Evolutionary conservation across 106 monocot species (phyloP).

Genomic region (Chionographis japonica): DNA sequence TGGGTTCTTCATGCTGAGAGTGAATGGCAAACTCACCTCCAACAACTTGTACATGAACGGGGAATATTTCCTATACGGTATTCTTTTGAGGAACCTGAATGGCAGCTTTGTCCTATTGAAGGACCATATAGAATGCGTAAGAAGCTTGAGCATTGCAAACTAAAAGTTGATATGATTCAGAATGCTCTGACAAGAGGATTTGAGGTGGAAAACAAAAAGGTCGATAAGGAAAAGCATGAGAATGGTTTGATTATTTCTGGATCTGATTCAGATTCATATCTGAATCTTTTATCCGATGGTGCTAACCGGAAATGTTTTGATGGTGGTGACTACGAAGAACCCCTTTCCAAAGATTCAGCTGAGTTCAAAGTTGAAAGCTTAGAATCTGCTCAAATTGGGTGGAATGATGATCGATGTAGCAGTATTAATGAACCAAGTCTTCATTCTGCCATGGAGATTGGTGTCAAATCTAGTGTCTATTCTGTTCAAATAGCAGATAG

Average conservation of each 20-base stretch:
- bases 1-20: constrained; percentile 99
- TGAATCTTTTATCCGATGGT: constrained; percentile 49
- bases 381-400: constrained; percentile 38
- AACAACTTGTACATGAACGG: constrained; percentile 88
- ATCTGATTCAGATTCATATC: constrained; percentile 55
- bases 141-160: constrained; percentile 83
- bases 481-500: constrained; percentile 78
- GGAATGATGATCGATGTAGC: constrained; percentile 82
- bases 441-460: constrained; percentile 77
- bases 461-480: constrained; percentile 54
- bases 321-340: constrained; percentile 44
- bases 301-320: constrained; percentile 35
- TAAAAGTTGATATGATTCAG: constrained; percentile 58
- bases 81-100: constrained; percentile 51
- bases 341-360: constrained; percentile 44
- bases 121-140: constrained; percentile 98
- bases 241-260: constrained; percentile 27
- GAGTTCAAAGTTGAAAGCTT: constrained; percentile 49
- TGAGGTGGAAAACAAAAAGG: constrained; percentile 29
- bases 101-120: constrained; percentile 95
- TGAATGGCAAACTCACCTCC: constrained; percentile 89
- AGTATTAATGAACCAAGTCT: constrained; percentile 82
- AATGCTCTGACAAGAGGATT: constrained; percentile 55
- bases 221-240: constrained; percentile 35
- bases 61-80: constrained; percentile 73